Base-by-base conservation (phyloP, 192 early-diverging fungal species). In the Rhizoclosmatium globosum region DNA sequence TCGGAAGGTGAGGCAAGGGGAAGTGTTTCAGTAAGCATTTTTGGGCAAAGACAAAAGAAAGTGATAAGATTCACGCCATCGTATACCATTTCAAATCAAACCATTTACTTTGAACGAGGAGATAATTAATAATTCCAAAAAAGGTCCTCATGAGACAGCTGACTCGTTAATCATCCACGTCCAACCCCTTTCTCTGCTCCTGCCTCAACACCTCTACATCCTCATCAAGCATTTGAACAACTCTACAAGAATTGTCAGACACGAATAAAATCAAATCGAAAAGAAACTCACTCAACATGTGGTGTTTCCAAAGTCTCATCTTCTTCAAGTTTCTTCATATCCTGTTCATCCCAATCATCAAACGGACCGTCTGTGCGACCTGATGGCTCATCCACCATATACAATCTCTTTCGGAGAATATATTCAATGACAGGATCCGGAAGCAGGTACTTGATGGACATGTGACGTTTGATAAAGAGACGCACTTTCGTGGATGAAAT, bases 401-500 rank as follows among this genome's bases (percentile, higher is more conserved):
- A 99, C 43, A 99, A 86, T 31, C 86, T 65, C 76, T 98, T 89
- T 11, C 91, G 84, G 43, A 90, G 84, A 45, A 99, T 98, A 77
- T 99, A 97, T 19, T 93, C 89, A 76, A 98, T 93, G 4, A 99
- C 96, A 2, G 93, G 89, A 58, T 96, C 93, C 19, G 97, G 98
- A 3, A 97, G 83, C 6, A 99, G 86, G 78, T 99, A 98, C 74
- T 95, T 95, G 85, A 98, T 95, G 13, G 94, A 95, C 94, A 98
- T 95, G 45, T 90, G 92, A 23, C 97, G 89, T 79, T 94, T 95
- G 71, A 99, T 92, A 86, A 99, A 97, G 23, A 98, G 85, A 61
- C 95, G 92, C 50, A 99, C 95, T 84, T 98, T 98, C 31, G 97
- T 98, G 4, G 96, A 98, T 77, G 93, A 95, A 68, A 98, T 98